Base-by-base conservation (phyloP, 306 rosid genomes). In the Lotus japonicus region DNA sequence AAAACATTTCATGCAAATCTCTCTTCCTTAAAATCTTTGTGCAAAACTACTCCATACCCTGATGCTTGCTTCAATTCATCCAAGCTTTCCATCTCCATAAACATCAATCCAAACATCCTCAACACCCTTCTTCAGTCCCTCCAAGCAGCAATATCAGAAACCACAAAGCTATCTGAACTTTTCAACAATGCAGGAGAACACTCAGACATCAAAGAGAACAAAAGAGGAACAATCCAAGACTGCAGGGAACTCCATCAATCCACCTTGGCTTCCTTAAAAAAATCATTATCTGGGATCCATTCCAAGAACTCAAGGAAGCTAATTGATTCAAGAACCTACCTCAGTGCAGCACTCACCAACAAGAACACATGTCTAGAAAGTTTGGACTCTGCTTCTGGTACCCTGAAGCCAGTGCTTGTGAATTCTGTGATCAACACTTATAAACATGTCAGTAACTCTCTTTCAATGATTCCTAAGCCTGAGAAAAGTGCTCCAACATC, bases 271-370 rank as follows among this genome's bases (percentile, higher is more conserved):
- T 83, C 88, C 19, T 60, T 90, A 12, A 60, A 75, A 35, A 56
- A 83, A 80, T 88, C 97, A 5, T 64, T 77, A 0, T 81, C 92
- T 3, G 56, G 68, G 16, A 49, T 90, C 36, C 28, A 61, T 19
- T 69, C 81, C 2, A n/a, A 60, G 19, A 46, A 70, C 14, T 7
- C 78, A 0, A 74, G 54, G 18, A 74, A 80, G 3, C 41, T 85
- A 8, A 71, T 72, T 15, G 92, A 86, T 77, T 86, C 97, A 15
- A 86, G 81, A 70, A 58, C 85, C 3, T 90, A 84, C 54, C 90
- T 90, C 9, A 90, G 97, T 72, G 97, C 95, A 71, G 83, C 97
- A 13, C 83, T 90, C 11, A 88, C 95, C 70, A 88, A 90, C 86
- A 88, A 86, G 77, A 70, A 73, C 84, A 90, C 97, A 3, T 90